Evolutionary conservation across 2,329 filamentous ascomycete genomes (phyloP), one percentile per base, ranked within the genome.

Genomic region (Penicillium aurantiogriseum): DNA sequence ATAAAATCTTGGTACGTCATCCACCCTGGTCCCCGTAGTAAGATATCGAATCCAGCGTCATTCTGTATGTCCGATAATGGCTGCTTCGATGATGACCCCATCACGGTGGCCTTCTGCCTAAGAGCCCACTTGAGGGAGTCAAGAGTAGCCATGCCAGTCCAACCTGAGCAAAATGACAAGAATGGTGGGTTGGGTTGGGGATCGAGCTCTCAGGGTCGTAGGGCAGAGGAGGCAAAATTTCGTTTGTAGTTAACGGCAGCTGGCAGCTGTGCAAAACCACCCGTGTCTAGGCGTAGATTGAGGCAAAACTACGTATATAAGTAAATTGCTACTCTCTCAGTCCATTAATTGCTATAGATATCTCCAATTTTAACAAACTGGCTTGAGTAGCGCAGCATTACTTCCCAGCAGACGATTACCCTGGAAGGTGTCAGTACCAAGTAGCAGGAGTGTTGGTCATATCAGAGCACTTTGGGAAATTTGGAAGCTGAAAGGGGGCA

Each of bases 1-100:
- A 85, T 78, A 67, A 57, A 86, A 48, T 80, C 68, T 66, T 75
- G 62, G 67, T 85, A 84, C 0, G 63, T 75, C 2, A 29, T 45
- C 53, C 46, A 57, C 15, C 47, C 56, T 36, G 69, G 55, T 43
- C 67, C 73, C 19, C 63, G 65, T 21, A 71, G 2, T 1, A 85
- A 68, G 49, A 76, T 70, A 2, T 79, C 69, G 54, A 85, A 83
- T 45, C 80, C 81, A 53, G 67, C 67, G 58, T 70, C 75, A 67
- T 85, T 85, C 53, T 85, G 70, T 44, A 54, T 50, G n/a, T 84
- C 77, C 15, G 61, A 65, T 10, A 66, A 43, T n/a, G 48, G 51
- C 40, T 51, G 33, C 25, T 33, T 42, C 5, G 33, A 27, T 5
- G 13, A 52, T 25, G 50, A 43, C 33, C 1, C 43, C 11, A 5